Evolutionary conservation across 2,329 filamentous ascomycete species (phyloP).

Genomic region (Tolypocladium inflatum): DNA sequence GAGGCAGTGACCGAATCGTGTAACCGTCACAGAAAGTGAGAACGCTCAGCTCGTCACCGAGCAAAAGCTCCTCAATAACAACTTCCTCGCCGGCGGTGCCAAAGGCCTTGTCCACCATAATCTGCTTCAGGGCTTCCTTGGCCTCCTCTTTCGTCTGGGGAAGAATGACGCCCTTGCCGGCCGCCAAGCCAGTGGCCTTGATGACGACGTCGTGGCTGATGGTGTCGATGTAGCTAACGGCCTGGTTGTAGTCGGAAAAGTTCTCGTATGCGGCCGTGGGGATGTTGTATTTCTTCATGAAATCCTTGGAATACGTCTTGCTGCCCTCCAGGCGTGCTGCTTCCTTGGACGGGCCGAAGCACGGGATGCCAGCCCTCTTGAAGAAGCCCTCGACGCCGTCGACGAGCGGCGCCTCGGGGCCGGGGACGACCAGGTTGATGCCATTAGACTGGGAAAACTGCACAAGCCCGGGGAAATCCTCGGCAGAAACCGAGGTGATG

Average conservation of each 20-base stretch:
- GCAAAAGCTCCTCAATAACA: conserved; percentile 88
- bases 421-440: conserved; percentile 78
- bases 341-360: conserved; percentile 76
- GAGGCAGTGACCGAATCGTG: conserved; percentile 71
- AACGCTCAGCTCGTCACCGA: conserved; percentile 87
- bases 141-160: conserved; percentile 76
- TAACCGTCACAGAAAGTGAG: conserved; percentile 87
- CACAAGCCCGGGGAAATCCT: conserved; percentile 72
- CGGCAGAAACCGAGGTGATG: conserved; percentile 54
- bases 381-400: conserved; percentile 84
- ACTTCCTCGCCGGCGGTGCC: conserved; percentile 81
- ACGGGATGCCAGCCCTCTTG: conserved; percentile 59
- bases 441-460: conserved; percentile 62
- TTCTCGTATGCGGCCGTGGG: conserved; percentile 88
- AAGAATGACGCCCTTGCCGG: conserved; percentile 92
- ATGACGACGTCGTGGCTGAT: conserved; percentile 73
- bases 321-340: conserved; percentile 90
- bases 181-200: conserved; percentile 86
- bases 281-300: conserved; percentile 86
- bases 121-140: conserved; percentile 69
- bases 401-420: conserved; percentile 89
- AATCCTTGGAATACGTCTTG: conserved; percentile 96
- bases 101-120: conserved; percentile 85
- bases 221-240: conserved; percentile 63
- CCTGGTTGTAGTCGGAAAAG: conserved; percentile 68